phyloP scores from a whole-genome alignment of 106 monocot genomes.

The Hemerocallis citrina region DNA sequence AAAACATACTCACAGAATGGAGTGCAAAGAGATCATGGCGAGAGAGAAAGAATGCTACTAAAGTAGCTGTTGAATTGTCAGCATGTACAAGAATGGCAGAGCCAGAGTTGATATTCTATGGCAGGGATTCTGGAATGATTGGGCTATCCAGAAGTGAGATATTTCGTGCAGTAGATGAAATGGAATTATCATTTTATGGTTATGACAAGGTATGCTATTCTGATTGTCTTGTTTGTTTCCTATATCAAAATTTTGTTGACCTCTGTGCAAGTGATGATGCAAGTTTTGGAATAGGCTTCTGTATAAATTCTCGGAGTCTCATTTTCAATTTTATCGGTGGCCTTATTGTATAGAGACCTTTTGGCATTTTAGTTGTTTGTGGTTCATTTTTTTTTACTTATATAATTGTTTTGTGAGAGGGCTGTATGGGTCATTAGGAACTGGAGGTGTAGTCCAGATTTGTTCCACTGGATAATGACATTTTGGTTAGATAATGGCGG shows the following conservation, averaged over 20 bases:
- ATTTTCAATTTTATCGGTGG: not conserved
- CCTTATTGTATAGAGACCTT: not conserved
- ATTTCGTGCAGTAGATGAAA: constrained; percentile 15
- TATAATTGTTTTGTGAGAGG: not conserved
- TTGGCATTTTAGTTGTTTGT: not conserved
- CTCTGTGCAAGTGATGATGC: not conserved
- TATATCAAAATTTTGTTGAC: not conserved
- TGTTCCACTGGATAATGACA: too few species aligned
- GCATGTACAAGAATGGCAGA: constrained; percentile 18
- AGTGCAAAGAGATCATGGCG: constrained; percentile 60
- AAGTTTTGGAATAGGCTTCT: not conserved
- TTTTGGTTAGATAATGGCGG: too few species aligned
- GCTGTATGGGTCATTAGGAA: not conserved
- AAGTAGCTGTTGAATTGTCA: constrained; percentile 9
- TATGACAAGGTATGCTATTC: constrained; percentile 72
- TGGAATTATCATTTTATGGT: constrained; percentile 42
- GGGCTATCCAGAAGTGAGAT: constrained; percentile 48
- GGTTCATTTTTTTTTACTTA: not conserved
- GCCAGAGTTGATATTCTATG: constrained; percentile 87
- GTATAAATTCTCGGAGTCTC: not conserved
- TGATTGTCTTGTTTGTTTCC: not conserved
- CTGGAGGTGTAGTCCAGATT: not conserved
- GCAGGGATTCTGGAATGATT: constrained; percentile 73
- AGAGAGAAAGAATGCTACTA: constrained; percentile 55
- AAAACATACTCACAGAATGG: constrained; percentile 61